Evolutionary conservation across 2,329 filamentous ascomycete genomes (phyloP).

Genomic region (Venturiaceae sp.): DNA sequence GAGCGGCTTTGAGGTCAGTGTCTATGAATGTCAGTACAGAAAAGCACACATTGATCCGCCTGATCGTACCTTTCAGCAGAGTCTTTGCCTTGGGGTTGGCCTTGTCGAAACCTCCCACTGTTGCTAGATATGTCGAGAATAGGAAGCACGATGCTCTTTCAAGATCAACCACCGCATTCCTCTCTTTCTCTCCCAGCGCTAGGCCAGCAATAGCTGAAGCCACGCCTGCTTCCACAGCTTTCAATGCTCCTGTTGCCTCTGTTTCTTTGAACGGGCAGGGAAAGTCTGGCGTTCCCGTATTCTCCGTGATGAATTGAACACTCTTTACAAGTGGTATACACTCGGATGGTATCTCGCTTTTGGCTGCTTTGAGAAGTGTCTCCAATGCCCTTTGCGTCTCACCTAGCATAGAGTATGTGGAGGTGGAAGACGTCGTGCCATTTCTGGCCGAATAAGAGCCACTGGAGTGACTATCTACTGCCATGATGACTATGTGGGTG

Average conservation of each 20-base stretch:
- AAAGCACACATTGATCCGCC: slow-evolving; percentile 12
- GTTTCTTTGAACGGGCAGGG: slow-evolving; percentile 41
- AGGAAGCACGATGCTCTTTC: slow-evolving; percentile 46
- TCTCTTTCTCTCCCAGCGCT: slow-evolving; percentile 31
- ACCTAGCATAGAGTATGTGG: slow-evolving; percentile 19
- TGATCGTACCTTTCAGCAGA: slow-evolving; percentile 29
- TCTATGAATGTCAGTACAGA: slow-evolving; percentile 36
- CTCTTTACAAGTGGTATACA: slow-evolving; percentile 19
- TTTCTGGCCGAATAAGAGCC: no score
- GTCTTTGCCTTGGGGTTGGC: slow-evolving; percentile 33
- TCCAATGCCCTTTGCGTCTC: slow-evolving; percentile 23
- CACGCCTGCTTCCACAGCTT: slow-evolving; percentile 50
- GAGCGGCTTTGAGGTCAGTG: slow-evolving; percentile 60
- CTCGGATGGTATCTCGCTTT: slow-evolving; percentile 24
- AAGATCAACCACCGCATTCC: slow-evolving; percentile 41
- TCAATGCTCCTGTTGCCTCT: slow-evolving; percentile 44
- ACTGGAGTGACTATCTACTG: slow-evolving; percentile 5
- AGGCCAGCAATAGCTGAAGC: slow-evolving; percentile 51
- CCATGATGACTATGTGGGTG: not conserved
- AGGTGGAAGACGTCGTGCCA: not conserved
- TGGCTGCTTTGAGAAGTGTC: slow-evolving; percentile 20
- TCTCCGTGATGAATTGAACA: slow-evolving; percentile 23
- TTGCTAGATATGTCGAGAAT: slow-evolving; percentile 49
- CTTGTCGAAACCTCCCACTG: slow-evolving; percentile 40
- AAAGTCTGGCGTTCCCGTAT: slow-evolving; percentile 29